phyloP scores from a whole-genome alignment of 345 rosid species.

The Citrus mangshanensis region DNA sequence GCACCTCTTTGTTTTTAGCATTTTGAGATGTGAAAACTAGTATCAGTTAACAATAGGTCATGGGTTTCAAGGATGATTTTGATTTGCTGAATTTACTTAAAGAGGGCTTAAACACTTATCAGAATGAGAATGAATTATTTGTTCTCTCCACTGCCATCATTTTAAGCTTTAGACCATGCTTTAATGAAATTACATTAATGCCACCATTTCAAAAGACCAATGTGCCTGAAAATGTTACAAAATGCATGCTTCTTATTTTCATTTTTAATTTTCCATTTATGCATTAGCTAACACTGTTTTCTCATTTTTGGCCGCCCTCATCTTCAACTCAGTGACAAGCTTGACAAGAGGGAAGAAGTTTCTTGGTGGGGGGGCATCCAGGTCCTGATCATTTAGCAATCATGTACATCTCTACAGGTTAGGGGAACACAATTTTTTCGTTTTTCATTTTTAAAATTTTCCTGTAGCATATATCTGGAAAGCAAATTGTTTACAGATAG shows the following conservation, averaged over 20 bases:
- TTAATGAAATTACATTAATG: neutral
- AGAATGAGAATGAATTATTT: neutral
- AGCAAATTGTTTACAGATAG: constrained; percentile 14
- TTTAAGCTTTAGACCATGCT: neutral
- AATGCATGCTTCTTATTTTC: neutral
- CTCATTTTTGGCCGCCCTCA: constrained; percentile 7
- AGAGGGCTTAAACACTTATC: neutral
- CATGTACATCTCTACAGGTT: constrained; percentile 37
- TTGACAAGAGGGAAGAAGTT: constrained; percentile 25
- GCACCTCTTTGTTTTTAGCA: neutral
- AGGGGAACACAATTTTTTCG: constrained; percentile 30
- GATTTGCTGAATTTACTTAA: neutral
- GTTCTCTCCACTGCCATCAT: neutral
- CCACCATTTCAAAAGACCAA: neutral
- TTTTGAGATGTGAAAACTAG: neutral
- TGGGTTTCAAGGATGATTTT: neutral
- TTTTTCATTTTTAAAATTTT: neutral
- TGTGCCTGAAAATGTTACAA: neutral
- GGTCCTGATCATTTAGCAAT: constrained; percentile 19
- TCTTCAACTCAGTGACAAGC: constrained; percentile 33
- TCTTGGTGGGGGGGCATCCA: constrained; percentile 23
- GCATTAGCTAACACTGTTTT: constrained; percentile 6
- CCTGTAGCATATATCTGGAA: constrained; percentile 12
- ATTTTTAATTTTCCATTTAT: neutral
- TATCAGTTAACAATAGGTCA: neutral